A percentile compares a stretch with the other conserved stretches of the same genome.
phyloP scores from a whole-genome alignment of 192 early-diverging fungal genomes.

The Thamnidium elegans region DNA sequence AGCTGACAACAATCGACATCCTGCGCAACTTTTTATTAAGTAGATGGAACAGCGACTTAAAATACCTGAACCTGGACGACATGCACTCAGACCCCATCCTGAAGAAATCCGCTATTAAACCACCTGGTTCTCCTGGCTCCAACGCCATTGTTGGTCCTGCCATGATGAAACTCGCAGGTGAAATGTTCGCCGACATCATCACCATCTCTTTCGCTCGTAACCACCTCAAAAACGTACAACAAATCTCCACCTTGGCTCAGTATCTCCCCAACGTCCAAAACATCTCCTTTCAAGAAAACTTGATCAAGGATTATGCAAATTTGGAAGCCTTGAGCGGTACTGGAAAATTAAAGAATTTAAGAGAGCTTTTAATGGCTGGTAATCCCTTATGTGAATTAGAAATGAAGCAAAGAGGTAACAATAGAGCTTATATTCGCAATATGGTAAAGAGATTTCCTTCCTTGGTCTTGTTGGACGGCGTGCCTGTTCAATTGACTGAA shows the following conservation, averaged over 20 bases:
- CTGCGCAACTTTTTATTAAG: conserved; percentile 25
- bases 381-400: conserved; percentile 40
- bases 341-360: conserved; percentile 33
- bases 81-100: conserved; percentile 32
- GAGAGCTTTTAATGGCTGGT: conserved; percentile 40
- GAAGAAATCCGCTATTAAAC: conserved; percentile 21
- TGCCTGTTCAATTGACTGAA: conserved; percentile 6
- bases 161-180: conserved; percentile 33
- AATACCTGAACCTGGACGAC: conserved; percentile 30
- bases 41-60: conserved; percentile 19
- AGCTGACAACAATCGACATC: conserved; percentile 27
- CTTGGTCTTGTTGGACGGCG: conserved; percentile 37
- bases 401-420: conserved; percentile 36
- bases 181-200: conserved; percentile 31
- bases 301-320: conserved; percentile 33
- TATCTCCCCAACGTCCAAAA: conserved; percentile 45
- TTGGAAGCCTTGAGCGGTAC: conserved; percentile 38
- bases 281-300: conserved; percentile 43
- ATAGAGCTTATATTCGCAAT: conserved; percentile 23
- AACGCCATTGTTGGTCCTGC: conserved; percentile 27
- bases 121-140: conserved; percentile 20
- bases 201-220: conserved; percentile 45
- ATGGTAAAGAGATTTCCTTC: conserved; percentile 40
- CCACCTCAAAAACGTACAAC: conserved; percentile 31
- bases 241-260: conserved; percentile 35